Base-by-base conservation (phyloP, 2,329 filamentous ascomycete genomes). In the Penicillium sp. region DNA sequence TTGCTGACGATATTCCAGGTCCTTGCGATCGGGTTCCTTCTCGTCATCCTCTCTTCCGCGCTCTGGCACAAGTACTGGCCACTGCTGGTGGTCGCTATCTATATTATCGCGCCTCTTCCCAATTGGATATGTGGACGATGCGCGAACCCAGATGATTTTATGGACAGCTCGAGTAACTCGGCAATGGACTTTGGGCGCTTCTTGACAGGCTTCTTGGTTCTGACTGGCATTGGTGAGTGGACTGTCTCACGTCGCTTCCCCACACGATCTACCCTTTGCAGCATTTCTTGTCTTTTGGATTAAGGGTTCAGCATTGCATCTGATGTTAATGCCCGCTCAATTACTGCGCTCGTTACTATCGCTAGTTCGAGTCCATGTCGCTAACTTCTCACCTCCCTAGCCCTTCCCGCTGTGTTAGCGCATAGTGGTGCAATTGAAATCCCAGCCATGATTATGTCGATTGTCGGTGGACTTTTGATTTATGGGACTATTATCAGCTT, bases 401-500 rank as follows among this genome's bases (percentile, higher is more conserved):
- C 92, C 34, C 76, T 98, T 4, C 92, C 92, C 3, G 75, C 85
- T 10, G 77, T 96, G 26, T 79, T 98, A 35, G 88, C 89, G 31
- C 92, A 96, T 66, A 84, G 85, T 45, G 79, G 79, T 41, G 75
- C 92, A 47, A 98, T 98, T 60, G 71, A 80, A 45, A 66, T 84
- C 41, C 81, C 86, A 35, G 92, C 92, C 32, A 94, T 95, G 81
- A 71, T 87, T 61, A 98, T 98, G 92, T 93, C 85, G 35, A 84
- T 98, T 54, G 69, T 90, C 35, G 92, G 92, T 17, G 92, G 92
- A 35, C 72, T 95, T 42, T 71, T 98, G 61, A 98, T 98, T 63
- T 98, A 98, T 68, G 86, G 87, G 40, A 98, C 92, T 32, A 95
- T 98, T 62, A 93, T 98, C 68, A 92, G 85, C 70, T 98, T 98